A percentile compares a stretch with the other conserved stretches of the same genome.
Conservation (phyloP, 2,329 filamentous ascomycete genomes). For the Elsinoe australis region DNA sequence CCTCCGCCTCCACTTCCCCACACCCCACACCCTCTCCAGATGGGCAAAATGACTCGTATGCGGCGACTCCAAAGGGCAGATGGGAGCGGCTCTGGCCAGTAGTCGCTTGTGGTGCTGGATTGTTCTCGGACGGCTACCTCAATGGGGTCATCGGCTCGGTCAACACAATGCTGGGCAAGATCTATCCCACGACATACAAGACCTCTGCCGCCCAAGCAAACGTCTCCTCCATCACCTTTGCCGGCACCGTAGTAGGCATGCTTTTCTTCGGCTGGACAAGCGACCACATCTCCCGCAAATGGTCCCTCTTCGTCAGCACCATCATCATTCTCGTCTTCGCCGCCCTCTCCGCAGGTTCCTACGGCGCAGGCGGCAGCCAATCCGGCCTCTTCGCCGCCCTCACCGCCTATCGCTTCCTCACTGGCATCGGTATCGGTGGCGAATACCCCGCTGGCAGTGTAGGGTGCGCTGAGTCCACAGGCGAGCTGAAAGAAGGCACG, state of each 20-base stretch:
- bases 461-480: conserved; percentile 73
- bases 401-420: conserved; percentile 77
- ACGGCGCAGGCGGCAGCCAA: conserved; percentile 60
- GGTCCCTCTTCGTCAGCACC: conserved; percentile 73
- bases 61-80: conserved; percentile 21
- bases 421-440: conserved; percentile 46
- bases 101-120: conserved; percentile 78
- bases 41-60: background rate
- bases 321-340: conserved; percentile 80
- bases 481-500: conserved; percentile 69
- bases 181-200: conserved; percentile 66
- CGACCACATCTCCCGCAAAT: conserved; percentile 78
- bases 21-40: conserved; percentile 1
- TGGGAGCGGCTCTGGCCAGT: conserved; percentile 60
- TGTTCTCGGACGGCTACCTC: conserved; percentile 88
- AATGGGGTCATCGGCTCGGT: conserved; percentile 89
- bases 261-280: conserved; percentile 71
- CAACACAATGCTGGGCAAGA: conserved; percentile 60
- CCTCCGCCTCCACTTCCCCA: conserved; percentile 2
- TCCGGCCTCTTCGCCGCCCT: conserved; percentile 69
- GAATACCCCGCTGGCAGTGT: conserved; percentile 81
- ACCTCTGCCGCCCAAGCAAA: conserved; percentile 62
- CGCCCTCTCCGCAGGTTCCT: conserved; percentile 67
- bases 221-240: conserved; percentile 75
- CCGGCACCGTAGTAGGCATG: conserved; percentile 70